Conservation (phyloP, 768 basidiomycete species). For the Podaxis pistillaris region DNA sequence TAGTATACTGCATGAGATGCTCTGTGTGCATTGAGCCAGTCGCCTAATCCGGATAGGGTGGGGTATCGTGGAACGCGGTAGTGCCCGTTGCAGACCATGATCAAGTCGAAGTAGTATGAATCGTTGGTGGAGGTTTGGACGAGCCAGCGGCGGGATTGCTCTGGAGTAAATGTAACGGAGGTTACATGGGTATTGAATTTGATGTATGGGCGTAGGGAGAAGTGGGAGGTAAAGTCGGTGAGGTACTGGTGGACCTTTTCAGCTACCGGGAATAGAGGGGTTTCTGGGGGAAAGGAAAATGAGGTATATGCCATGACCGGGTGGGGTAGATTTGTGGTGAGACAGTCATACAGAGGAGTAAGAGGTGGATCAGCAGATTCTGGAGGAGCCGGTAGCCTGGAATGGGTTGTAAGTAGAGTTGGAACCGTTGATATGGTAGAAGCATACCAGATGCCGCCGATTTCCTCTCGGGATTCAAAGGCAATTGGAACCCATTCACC, state of each 20-base stretch:
- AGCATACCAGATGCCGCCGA: constrained; percentile 79
- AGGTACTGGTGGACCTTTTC: constrained; percentile 67
- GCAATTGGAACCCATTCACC: constrained; percentile 63
- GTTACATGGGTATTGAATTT: constrained; percentile 58
- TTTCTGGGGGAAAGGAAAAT: constrained; percentile 68
- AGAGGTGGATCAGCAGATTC: constrained; percentile 49
- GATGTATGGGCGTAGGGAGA: constrained; percentile 60
- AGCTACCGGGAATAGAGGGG: constrained; percentile 67
- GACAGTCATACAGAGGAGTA: constrained; percentile 74
- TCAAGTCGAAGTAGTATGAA: constrained; percentile 49
- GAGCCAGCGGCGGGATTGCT: constrained; percentile 39
- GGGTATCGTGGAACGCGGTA: constrained; percentile 66
- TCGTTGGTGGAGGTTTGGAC: constrained; percentile 36
- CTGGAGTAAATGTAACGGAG: constrained; percentile 36
- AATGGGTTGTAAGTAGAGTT: neutral
- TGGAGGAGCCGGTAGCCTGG: constrained; percentile 53
- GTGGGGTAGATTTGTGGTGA: constrained; percentile 82
- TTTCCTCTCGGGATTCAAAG: constrained; percentile 61
- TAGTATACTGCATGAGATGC: constrained; percentile 72
- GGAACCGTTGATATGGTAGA: neutral
- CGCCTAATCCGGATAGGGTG: constrained; percentile 50
- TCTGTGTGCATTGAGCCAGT: constrained; percentile 52
- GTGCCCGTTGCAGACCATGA: constrained; percentile 78
- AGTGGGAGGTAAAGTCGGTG: constrained; percentile 59
- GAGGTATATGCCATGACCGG: constrained; percentile 70